phyloP scores from a whole-genome alignment of 441 rosid species.

The Gossypium laxum region DNA sequence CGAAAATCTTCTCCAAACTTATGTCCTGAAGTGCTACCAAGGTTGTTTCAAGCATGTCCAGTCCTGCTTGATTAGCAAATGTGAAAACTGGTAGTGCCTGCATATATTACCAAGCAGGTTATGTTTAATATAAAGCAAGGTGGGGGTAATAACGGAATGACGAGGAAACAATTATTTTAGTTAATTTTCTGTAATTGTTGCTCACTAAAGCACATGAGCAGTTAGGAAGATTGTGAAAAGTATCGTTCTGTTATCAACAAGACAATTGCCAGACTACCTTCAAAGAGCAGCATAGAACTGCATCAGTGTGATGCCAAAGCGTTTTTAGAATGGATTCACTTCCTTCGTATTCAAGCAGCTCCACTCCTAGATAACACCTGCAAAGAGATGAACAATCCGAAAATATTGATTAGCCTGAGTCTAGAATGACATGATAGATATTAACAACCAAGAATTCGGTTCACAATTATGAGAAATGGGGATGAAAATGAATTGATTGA shows the following conservation, averaged over 20 bases:
- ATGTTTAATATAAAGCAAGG: not conserved
- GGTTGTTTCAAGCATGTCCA: slow-evolving; percentile 71
- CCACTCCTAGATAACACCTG: slow-evolving; percentile 54
- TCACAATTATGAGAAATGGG: not conserved
- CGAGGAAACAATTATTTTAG: not conserved
- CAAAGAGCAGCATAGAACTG: slow-evolving; percentile 54
- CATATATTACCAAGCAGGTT: slow-evolving; percentile 10
- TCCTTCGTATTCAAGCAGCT: slow-evolving; percentile 46
- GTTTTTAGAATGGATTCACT: slow-evolving; percentile 43
- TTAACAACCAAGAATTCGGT: not conserved
- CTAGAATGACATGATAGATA: not conserved
- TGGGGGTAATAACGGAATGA: not conserved
- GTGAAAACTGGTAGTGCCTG: slow-evolving; percentile 57
- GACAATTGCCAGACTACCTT: slow-evolving; percentile 25
- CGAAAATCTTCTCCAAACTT: slow-evolving; percentile 55
- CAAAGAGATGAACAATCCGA: not conserved
- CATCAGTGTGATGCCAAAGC: slow-evolving; percentile 59
- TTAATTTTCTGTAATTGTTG: not conserved
- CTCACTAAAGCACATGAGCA: not conserved
- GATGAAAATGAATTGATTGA: not conserved
- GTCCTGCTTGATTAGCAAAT: slow-evolving; percentile 64
- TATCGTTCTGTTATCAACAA: too few relatives aligned
- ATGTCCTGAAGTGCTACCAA: slow-evolving; percentile 61
- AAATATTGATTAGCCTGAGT: not conserved
- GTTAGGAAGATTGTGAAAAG: not conserved